Conservation (phyloP, 139 green algal species). For the Edaphochlamys debaryana region DNA sequence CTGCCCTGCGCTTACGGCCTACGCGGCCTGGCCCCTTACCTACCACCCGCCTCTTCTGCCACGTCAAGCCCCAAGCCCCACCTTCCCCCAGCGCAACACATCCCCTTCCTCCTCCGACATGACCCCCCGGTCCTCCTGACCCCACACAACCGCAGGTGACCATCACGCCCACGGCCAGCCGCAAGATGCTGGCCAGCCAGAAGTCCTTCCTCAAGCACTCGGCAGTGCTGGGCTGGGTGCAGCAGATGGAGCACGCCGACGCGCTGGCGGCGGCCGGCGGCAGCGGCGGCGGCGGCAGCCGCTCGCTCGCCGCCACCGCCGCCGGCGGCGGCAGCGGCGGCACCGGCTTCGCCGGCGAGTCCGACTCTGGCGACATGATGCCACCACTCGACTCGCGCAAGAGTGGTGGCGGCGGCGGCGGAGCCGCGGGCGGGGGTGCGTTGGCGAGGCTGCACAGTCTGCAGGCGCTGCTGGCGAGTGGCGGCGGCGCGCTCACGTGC, state of each 20-base stretch:
- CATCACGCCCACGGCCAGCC: too few relatives aligned
- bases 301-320: neutral
- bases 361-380: too few relatives aligned
- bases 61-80: too few relatives aligned
- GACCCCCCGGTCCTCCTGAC: too few relatives aligned
- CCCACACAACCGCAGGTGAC: too few relatives aligned
- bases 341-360: neutral
- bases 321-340: neutral
- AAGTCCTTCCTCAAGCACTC: neutral
- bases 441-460: neutral
- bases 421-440: neutral
- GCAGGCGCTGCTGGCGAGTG: constrained; percentile 4
- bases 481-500: constrained; percentile 13
- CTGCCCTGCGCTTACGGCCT: too few relatives aligned
- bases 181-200: neutral
- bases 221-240: constrained; percentile 30
- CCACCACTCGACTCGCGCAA: too few relatives aligned
- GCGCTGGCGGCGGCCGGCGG: neutral
- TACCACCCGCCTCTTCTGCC: too few relatives aligned
- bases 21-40: too few relatives aligned
- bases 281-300: neutral
- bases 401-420: too few relatives aligned
- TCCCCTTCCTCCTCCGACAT: too few relatives aligned
- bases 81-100: too few relatives aligned
- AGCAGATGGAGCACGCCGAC: neutral